Base-by-base conservation (phyloP, 495 filamentous ascomycete species). In the Xylaria scruposa region DNA sequence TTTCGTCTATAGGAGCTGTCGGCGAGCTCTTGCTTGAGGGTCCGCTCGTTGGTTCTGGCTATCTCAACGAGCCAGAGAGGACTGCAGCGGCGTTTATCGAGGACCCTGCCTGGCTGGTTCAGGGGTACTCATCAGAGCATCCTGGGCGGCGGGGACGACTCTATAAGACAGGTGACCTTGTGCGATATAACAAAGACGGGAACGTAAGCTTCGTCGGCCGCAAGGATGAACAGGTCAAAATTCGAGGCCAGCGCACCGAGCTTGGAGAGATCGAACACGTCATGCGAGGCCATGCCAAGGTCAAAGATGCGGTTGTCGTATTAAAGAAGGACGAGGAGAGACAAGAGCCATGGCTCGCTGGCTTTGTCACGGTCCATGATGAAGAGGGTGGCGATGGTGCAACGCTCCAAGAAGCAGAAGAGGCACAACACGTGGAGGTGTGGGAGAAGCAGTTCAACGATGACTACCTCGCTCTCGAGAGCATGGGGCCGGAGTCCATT, bases 151-250 rank as follows among this genome's bases (percentile, higher is more conserved):
- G 15, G 1, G 62, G 42, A 6, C 40, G 42, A 26, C 53, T 90
- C 61, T 91, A 91, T 79, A 88, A 88, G 76, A 90, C 89, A 3
- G 88, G 89, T 6, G 89, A 91, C 70, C 72, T 90, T 61, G 88
- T 87, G 19, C 80, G 85, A 53, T 88, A 90, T 69, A 76, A 83
- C 59, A 84, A 86, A 33, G 85, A 86, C 36, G 87, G 88, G 6
- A 80, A 84, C 12, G 72, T 90, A 12, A 83, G 81, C 24, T 90
- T 87, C 73, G 75, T 91, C 0, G 71, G 74, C 0, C 72, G 78
- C 40, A 77, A 81, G 44, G 78, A 81, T 63, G 79, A 70, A 4
- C 79, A 82, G 42, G 71, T 83, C 74, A 84, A 83, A 74, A 72
- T 85, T 3, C 75, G 80, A 26, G 82, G 82, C 0, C 80, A 82